Base-by-base conservation (phyloP, 1,284 basidiomycete genomes). In the Schizophyllum amplum region DNA sequence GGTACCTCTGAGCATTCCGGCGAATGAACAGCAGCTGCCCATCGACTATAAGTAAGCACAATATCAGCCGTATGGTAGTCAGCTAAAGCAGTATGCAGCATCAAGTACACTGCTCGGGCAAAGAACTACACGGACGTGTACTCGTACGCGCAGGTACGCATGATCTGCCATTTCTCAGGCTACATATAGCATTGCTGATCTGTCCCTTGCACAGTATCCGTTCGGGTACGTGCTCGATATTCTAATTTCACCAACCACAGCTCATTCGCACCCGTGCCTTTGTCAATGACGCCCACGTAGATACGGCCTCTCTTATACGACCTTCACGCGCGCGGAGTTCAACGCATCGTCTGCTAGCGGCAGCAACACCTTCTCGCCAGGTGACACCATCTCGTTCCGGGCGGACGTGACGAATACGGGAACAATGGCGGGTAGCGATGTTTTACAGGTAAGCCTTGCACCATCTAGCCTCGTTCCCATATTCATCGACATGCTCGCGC, bases 301-400 rank as follows among this genome's bases (percentile, higher is more conserved):
- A 5, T 66, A 68, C 55, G 68, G 68, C 7, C 62, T 66, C 47
- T 67, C 66, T 33, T 69, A 67, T 57, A 66, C 67, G 15, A 63
- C 59, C 21, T 69, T 68, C 57, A 55, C 63, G 25, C 33, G 60
- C 5, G 56, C 60, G 22, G 59, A 57, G 46, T 69, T 69, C 62
- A 64, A 65, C 25, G 66, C 65, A 3, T 59, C 61, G 7, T 65
- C 66, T 20, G 59, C 62, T 11, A 48, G 52, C 22, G 62, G 64
- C 4, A 49, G 46, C 23, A 58, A 58, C 49, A 65, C 64, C 1
- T 69, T 69, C 49, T 53, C 61, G 13, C 59, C 61, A 1, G 65
- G 64, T 22, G 66, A 67, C 27, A 68, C 63, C 20, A 68, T 69
- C 27, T 63, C 61, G 11, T 69, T 69, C 57, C 64, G 59, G 15